Evolutionary conservation across 306 rosid genomes (phyloP), one percentile per base, ranked within the genome.

Genomic region (Vigna radiata): DNA sequence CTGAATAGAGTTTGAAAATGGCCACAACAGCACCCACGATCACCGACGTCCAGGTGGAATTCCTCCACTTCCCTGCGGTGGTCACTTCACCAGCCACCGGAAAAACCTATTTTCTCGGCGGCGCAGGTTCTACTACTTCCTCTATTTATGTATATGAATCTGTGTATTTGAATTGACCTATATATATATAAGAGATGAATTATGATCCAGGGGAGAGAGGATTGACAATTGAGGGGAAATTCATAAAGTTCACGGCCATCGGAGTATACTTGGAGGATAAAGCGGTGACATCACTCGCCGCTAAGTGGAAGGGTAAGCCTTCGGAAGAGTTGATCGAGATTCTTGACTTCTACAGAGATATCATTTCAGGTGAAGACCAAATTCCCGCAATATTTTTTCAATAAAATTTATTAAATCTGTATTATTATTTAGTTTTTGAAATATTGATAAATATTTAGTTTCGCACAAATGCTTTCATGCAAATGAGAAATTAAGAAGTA

Each of bases 181-280:
- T 2, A 41, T 8, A 8, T 25, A 25, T 41, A 8, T 41, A 41
- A 41, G 12, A 41, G 3, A 23, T 50, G 5, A 4, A 50, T 49
- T 15, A 14, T 16, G 17, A 8, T 4, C 31, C 58, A 89, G 97
- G 97, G 59, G 89, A 2, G 70, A 84, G 98, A 62, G 98, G 93
- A 27, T n/a, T 92, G 68, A 77, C 75, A 41, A 89, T 94, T 37
- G 84, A 83, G 31, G 97, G 93, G 18, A 83, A 86, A 3, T 84
- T 89, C 70, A 87, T 89, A 7, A 90, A 92, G 85, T 85, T 94
- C 89, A 92, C 98, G 6, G 88, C 85, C 73, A 94, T 94, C 5
- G 97, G 91, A 1, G 91, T 94, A 3, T 94, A 94, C 58, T 63
- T 94, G 78, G 98, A 94, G 84, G 87, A 85, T 16, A 75, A 36